Evolutionary conservation across 306 rosid genomes (phyloP), one percentile per base, ranked within the genome.

Genomic region (Trifolium dubium): DNA sequence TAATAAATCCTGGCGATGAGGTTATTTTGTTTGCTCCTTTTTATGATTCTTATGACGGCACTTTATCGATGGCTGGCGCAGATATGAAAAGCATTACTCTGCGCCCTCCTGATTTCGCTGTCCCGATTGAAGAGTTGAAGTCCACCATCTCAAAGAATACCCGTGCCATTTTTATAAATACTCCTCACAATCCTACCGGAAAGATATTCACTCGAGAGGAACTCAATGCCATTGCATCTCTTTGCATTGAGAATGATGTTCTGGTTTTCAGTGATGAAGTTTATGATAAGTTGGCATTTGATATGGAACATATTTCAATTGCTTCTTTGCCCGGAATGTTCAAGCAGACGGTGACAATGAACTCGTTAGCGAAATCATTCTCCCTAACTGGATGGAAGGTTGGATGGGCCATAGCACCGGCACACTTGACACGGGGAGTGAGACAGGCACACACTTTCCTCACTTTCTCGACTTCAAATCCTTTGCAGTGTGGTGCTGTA

Each of bases 281-380:
- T 71, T 91, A 91, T 69, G 85, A 91, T 50, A 94, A 91, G 84
- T 69, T 94, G 86, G 77, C 97, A 49, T 94, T 89, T 74, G 97
- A 94, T 73, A 84, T 83, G 96, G 97, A 91, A 39, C 98, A 94
- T 80, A 82, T 88, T 79, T 91, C 91, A 2, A 71, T 87, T 2
- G 96, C 96, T 40, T 85, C 97, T 77, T 88, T 93, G 62, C 98
- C 97, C 3, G 92, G 92, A 59, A 94, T 94, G 98, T 91, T 77
- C 1, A 95, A 94, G 56, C 89, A 90, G 56, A 94, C 97, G 0
- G 95, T 94, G 32, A 91, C 97, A 3, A 73, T 91, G 92, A 89
- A 91, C 67, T 91, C 98, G 6, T 69, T 91, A 74, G 92, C 86
- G 15, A 94, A 94, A 84, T 89, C 98, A 54, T 94, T 88, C 73